These are phyloP conservation scores for Pichia sp. DNA, from an alignment of 1,139 yeast species.

Conservation along the genomic window DNA sequence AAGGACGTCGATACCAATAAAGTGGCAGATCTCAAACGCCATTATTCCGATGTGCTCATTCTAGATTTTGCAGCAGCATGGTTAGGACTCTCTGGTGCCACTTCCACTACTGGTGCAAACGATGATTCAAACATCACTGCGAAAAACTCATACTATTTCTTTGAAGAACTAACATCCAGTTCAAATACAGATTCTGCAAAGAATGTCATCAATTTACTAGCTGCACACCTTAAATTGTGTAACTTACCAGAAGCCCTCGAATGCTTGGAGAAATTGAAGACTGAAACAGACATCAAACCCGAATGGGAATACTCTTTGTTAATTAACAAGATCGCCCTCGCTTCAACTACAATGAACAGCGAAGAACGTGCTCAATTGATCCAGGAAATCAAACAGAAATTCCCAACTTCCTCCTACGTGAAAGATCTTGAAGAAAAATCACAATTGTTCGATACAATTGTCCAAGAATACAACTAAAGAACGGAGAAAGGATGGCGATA, in stretches of 20 bases:
- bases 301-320: constrained; percentile 36
- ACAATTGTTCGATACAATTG: constrained; percentile 45
- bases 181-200: constrained; percentile 25
- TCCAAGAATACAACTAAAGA: constrained; percentile 36
- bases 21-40: constrained; percentile 7
- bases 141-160: constrained; percentile 24
- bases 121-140: constrained; percentile 14
- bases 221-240: constrained; percentile 33
- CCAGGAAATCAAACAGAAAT: constrained; percentile 33
- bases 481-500: neutral
- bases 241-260: constrained; percentile 37
- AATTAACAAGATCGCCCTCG: constrained; percentile 47
- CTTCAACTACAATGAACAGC: constrained; percentile 38
- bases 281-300: constrained; percentile 8
- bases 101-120: constrained; percentile 2
- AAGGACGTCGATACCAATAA: constrained; percentile 2
- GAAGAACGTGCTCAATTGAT: constrained; percentile 27
- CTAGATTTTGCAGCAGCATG: constrained; percentile 25
- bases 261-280: constrained; percentile 28
- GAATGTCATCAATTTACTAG: constrained; percentile 31
- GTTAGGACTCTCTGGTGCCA: constrained; percentile 14
- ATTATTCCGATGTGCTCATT: constrained; percentile 20
- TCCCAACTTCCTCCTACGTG: constrained; percentile 35
- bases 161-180: constrained; percentile 24
- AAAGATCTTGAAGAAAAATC: constrained; percentile 41